Base-by-base conservation (phyloP, 441 rosid species). In the Bocquillonia castaneifolia region DNA sequence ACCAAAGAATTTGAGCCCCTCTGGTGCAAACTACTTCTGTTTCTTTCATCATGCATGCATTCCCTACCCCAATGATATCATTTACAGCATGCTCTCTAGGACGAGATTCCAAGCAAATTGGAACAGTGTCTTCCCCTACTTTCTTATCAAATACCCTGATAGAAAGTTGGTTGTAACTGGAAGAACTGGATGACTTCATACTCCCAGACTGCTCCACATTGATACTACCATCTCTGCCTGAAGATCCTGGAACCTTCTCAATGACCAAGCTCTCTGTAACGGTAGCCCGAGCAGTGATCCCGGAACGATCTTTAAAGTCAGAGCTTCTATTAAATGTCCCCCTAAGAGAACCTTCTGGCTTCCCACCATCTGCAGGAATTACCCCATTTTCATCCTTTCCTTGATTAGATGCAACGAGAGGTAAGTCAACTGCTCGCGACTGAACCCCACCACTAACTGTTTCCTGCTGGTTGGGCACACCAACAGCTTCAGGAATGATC, bases 401-500 rank as follows among this genome's bases (percentile, higher is more conserved):
- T 63, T 70, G 69, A 65, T 82, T 83, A 44, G 83, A 75, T 54
- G 83, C 69, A 59, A 73, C 48, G 36, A 53, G 59, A 64, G 83
- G 79, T 58, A 89, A 81, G 64, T 75, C 87, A 39, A 72, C 72
- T 5, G 72, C 76, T 64, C 79, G 84, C 72, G 79, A 74, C 47
- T 76, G 83, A 59, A 69, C 63, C n/a, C 73, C 72, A 45, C 77
- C 72, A 23, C 80, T 45, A 40, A 81, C 65, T 63, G 68, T 77
- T 59, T 78, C 85, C 74, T 77, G 86, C 65, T 87, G 91, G 65
- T 68, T 71, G 18, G 87, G 88, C 45, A 80, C 80, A 65, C 99
- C 97, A 1, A 94, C 90, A 8, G 96, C 92, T 87, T 94, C 99
- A 57, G 99, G 97, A 78, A 94, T 92, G 67, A 92, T 94, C 82